Evolutionary conservation across 2,329 filamentous ascomycete species (phyloP).

Genomic region (Cladophialophora immunda): DNA sequence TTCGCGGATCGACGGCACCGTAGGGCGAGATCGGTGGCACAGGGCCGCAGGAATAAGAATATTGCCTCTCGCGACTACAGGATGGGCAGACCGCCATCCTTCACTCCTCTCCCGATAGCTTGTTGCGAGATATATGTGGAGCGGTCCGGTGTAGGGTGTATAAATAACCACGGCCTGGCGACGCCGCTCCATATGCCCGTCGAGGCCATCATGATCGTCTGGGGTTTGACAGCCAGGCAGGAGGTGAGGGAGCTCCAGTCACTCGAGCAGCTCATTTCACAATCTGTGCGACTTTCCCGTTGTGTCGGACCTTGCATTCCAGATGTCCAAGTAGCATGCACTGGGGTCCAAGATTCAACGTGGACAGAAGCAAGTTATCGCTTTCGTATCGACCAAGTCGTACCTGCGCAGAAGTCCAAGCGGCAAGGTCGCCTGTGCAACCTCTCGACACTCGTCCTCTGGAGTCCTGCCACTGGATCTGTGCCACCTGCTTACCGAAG

Average conservation of each 20-base stretch:
- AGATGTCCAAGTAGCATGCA: neutral
- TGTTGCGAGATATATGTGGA: neutral
- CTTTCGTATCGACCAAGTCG: neutral
- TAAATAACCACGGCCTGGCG: neutral
- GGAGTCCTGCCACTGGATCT: neutral
- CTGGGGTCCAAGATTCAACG: neutral
- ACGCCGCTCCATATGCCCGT: neutral
- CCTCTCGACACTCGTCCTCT: neutral
- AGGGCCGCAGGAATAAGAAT: conserved; percentile 6
- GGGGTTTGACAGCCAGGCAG: neutral
- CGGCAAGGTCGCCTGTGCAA: neutral
- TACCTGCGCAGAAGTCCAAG: neutral
- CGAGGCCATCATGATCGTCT: neutral
- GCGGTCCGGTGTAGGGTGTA: neutral
- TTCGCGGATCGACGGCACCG: conserved; percentile 1
- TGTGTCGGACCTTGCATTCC: neutral
- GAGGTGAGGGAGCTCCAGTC: neutral
- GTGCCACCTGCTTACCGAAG: neutral
- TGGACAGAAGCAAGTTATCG: neutral
- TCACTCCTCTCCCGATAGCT: neutral
- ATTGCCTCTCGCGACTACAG: neutral
- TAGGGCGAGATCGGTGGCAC: conserved; percentile 8
- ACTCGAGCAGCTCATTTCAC: neutral
- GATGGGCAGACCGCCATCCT: neutral
- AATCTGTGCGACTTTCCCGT: neutral